phyloP scores from a whole-genome alignment of 192 early-diverging fungal species.

The Entrophospora sp. region DNA sequence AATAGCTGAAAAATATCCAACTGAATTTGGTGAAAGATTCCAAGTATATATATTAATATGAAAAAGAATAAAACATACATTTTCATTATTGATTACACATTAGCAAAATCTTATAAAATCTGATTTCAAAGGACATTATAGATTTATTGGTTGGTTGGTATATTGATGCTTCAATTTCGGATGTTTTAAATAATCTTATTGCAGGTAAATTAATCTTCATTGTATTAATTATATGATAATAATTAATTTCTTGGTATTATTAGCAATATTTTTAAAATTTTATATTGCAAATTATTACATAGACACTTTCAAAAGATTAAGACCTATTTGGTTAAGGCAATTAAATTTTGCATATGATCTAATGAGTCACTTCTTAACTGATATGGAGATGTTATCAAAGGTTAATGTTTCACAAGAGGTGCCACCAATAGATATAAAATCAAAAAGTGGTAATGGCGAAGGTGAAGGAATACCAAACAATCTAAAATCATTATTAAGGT shows the following conservation, averaged over 20 bases:
- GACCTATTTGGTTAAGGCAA: slow-evolving; percentile 36
- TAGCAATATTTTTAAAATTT: slow-evolving; percentile 12
- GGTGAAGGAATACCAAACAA: not conserved
- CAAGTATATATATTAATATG: not conserved
- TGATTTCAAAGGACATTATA: slow-evolving; percentile 40
- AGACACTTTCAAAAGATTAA: slow-evolving; percentile 37
- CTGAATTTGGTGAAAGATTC: slow-evolving; percentile 19
- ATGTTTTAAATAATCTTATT: slow-evolving; percentile 32
- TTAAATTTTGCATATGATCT: slow-evolving; percentile 43
- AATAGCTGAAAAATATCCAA: slow-evolving; percentile 14
- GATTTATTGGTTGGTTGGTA: slow-evolving; percentile 66
- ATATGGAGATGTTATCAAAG: slow-evolving; percentile 31
- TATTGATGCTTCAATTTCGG: slow-evolving; percentile 43
- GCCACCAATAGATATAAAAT: not conserved
- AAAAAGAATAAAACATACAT: not conserved
- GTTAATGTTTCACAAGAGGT: slow-evolving; percentile 10
- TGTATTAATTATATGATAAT: not conserved
- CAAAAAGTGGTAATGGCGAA: not conserved
- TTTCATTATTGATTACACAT: not conserved
- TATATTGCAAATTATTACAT: not conserved
- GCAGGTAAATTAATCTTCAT: slow-evolving; percentile 29
- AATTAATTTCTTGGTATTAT: not conserved
- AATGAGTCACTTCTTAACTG: slow-evolving; percentile 39
- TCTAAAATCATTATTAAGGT: slow-evolving; percentile 20
- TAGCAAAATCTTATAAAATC: not conserved